Evolutionary conservation across 179 eudicot genomes (phyloP).

Genomic region (Heliamphora pulchella): DNA sequence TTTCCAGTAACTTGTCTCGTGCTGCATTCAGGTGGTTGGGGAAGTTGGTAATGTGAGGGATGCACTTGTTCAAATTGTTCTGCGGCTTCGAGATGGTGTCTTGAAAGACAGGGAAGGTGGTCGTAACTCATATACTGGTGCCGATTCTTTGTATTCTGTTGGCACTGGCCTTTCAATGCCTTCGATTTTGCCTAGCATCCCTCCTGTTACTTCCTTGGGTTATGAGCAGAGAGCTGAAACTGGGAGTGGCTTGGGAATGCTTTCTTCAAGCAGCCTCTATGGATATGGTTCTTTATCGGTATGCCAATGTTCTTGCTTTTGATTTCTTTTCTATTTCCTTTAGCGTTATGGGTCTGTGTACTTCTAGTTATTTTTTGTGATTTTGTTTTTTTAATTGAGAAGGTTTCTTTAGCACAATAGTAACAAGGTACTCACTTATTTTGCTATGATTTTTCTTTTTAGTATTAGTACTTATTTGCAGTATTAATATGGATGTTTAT

Average conservation of each 20-base stretch:
- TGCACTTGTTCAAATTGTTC: slow-evolving; percentile 82
- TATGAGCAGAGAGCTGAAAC: slow-evolving; percentile 72
- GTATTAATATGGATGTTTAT: background rate
- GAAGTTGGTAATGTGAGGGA: slow-evolving; percentile 76
- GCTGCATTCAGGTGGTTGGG: slow-evolving; percentile 56
- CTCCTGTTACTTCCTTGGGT: slow-evolving; percentile 46
- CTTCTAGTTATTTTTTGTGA: background rate
- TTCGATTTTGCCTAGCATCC: slow-evolving; percentile 44
- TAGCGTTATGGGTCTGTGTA: background rate
- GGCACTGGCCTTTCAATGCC: slow-evolving; percentile 47
- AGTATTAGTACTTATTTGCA: background rate
- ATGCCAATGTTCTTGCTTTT: slow-evolving; percentile 14
- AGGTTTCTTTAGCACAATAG: background rate
- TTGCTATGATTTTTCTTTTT: background rate
- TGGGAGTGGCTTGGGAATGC: slow-evolving; percentile 46
- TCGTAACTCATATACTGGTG: slow-evolving; percentile 38
- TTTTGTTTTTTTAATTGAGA: too few relatives aligned
- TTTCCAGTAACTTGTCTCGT: background rate
- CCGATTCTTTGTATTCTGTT: slow-evolving; percentile 54
- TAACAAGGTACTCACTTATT: background rate
- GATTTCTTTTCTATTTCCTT: background rate
- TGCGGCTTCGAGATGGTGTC: slow-evolving; percentile 83
- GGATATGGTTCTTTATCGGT: slow-evolving; percentile 63
- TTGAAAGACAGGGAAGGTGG: slow-evolving; percentile 56
- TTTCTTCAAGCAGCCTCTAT: slow-evolving; percentile 45